Evolutionary conservation across 768 basidiomycete species (phyloP).

Genomic region (Russula sp.): DNA sequence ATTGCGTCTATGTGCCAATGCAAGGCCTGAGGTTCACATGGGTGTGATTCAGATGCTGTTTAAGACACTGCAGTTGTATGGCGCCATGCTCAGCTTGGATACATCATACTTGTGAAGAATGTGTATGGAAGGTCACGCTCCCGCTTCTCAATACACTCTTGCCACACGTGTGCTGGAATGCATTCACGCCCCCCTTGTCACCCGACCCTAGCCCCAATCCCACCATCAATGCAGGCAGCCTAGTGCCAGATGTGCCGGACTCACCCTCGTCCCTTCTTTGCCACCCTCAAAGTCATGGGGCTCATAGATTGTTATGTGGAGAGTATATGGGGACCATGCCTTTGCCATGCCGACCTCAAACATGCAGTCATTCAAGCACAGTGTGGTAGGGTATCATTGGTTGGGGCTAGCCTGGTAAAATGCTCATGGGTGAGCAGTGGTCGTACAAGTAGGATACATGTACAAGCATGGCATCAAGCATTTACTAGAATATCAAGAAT

Average conservation of each 20-base stretch:
- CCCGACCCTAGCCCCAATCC: slow-evolving; percentile 20
- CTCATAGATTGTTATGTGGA: slow-evolving; percentile 48
- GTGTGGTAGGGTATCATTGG: neutral
- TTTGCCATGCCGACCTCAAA: slow-evolving; percentile 45
- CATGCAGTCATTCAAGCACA: slow-evolving; percentile 25
- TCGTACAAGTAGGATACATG: no score
- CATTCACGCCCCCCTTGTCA: slow-evolving; percentile 9
- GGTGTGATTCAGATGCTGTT: slow-evolving; percentile 95
- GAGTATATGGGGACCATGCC: slow-evolving; percentile 52
- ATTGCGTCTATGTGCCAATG: slow-evolving; percentile 72
- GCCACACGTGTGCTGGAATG: slow-evolving; percentile 41
- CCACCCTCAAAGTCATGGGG: slow-evolving; percentile 27
- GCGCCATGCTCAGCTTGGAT: slow-evolving; percentile 70
- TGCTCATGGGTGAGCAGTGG: no score
- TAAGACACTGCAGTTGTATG: slow-evolving; percentile 89
- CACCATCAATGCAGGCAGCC: neutral
- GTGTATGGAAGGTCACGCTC: slow-evolving; percentile 84
- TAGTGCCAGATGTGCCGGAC: slow-evolving; percentile 30
- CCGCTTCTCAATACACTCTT: slow-evolving; percentile 73
- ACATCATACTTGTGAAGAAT: slow-evolving; percentile 87
- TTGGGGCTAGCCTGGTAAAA: no score
- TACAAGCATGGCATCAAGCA: no score
- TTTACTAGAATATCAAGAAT: no score
- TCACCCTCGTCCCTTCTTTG: slow-evolving; percentile 37
- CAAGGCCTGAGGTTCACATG: slow-evolving; percentile 80